Conservation (phyloP, 139 green algal species). For the Spirogloea muscicola region DNA sequence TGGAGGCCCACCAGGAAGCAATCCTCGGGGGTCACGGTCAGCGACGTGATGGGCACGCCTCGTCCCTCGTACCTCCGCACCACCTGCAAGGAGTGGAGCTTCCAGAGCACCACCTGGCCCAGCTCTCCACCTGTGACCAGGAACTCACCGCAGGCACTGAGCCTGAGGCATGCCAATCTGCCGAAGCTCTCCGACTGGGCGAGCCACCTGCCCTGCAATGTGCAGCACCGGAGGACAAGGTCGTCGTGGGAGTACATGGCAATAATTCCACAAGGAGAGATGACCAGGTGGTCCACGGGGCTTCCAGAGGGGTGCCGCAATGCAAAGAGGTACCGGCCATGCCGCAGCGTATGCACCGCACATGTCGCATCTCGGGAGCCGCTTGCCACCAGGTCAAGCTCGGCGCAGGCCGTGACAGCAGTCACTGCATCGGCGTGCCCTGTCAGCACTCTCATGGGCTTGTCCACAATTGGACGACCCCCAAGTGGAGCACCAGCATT, state of each 20-base stretch:
- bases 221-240: not conserved
- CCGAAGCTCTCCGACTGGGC: not conserved
- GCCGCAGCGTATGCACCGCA: conserved; percentile 60
- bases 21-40: conserved; percentile 16
- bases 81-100: not conserved
- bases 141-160: conserved; percentile 9
- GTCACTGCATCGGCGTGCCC: conserved; percentile 58
- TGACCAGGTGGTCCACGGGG: not conserved
- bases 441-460: conserved; percentile 53
- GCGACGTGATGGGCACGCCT: not conserved
- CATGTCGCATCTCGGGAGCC: conserved; percentile 47
- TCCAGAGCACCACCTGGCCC: not conserved
- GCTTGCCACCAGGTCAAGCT: conserved; percentile 57
- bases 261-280: not conserved
- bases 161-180: conserved; percentile 1
- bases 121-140: conserved; percentile 1
- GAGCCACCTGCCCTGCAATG: conserved; percentile 19
- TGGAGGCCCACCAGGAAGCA: conserved; percentile 30
- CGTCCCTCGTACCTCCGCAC: not conserved
- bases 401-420: conserved; percentile 50
- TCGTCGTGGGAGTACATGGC: conserved; percentile 15
- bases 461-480: not conserved
- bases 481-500: not conserved
- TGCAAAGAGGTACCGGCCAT: conserved; percentile 47
- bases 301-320: conserved; percentile 17